Conservation (phyloP, 352 stramenopile genomes). For the Phytophthora pseudosyringae region DNA sequence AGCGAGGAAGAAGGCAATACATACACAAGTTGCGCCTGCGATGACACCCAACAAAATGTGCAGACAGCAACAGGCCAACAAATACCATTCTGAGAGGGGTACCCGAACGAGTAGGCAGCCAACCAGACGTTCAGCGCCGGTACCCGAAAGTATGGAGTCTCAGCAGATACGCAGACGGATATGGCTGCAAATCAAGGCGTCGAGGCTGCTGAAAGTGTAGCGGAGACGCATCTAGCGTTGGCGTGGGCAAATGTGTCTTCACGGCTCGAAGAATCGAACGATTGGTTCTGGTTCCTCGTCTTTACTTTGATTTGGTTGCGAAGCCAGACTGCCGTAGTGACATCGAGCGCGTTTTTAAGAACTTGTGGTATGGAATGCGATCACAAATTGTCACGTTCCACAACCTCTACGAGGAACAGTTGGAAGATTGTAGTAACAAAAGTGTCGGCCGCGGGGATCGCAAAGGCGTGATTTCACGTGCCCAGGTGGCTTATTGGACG, state of each 20-base stretch:
- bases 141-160: not conserved
- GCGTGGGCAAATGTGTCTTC: constrained; percentile 19
- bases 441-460: not conserved
- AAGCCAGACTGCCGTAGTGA: not conserved
- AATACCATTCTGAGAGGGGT: not conserved
- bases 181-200: not conserved
- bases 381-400: constrained; percentile 6
- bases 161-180: not conserved
- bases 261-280: constrained; percentile 11
- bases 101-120: not conserved
- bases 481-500: constrained; percentile 2
- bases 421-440: not conserved
- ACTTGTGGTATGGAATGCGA: not conserved
- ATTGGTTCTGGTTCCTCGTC: constrained; percentile 21
- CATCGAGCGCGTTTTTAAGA: constrained; percentile 7
- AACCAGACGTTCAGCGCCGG: not conserved
- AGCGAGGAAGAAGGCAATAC: too few relatives aligned
- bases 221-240: constrained; percentile 5
- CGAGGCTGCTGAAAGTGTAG: not conserved
- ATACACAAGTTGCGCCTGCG: too few relatives aligned
- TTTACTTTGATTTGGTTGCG: constrained; percentile 12
- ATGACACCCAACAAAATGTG: too few relatives aligned
- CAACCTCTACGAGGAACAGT: constrained; percentile 4
- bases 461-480: constrained; percentile 1
- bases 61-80: not conserved